These are phyloP conservation scores for Globisporangium cederbergense DNA, from an alignment of 352 stramenopile genomes.

Conservation along the genomic window DNA sequence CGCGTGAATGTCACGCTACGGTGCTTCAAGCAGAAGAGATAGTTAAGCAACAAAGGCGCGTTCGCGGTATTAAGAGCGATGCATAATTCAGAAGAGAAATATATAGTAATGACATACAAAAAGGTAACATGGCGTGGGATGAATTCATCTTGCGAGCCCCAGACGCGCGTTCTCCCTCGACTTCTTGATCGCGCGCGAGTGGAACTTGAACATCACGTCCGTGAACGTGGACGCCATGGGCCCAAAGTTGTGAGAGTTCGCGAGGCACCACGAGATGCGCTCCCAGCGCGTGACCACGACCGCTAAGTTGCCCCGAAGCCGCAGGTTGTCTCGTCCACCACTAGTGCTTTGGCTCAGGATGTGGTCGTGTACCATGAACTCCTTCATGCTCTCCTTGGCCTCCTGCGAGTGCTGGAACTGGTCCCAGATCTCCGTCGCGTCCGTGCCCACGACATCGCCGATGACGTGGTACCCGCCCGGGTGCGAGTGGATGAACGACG, in stretches of 20 bases:
- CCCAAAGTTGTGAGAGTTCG: slow-evolving; percentile 52
- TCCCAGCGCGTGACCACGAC: slow-evolving; percentile 35
- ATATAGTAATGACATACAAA: background rate
- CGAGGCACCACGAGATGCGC: slow-evolving; percentile 53
- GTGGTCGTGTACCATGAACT: slow-evolving; percentile 50
- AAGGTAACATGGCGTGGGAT: background rate
- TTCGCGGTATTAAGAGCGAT: background rate
- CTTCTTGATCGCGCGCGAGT: slow-evolving; percentile 20
- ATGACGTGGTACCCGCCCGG: slow-evolving; percentile 71
- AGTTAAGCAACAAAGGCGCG: background rate
- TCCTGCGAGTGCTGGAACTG: slow-evolving; percentile 66
- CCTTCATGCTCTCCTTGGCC: slow-evolving; percentile 58
- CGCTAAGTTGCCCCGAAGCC: slow-evolving; percentile 34
- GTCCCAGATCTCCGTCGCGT: slow-evolving; percentile 66
- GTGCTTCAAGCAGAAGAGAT: slow-evolving; percentile 12
- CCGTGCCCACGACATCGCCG: slow-evolving; percentile 60
- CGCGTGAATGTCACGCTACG: slow-evolving; percentile 17
- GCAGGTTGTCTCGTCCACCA: slow-evolving; percentile 3
- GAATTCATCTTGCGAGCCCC: background rate
- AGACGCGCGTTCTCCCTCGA: background rate
- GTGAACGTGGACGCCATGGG: slow-evolving; percentile 38
- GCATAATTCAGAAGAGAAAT: background rate
- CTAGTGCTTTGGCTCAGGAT: slow-evolving; percentile 22
- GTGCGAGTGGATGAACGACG: slow-evolving; percentile 60
- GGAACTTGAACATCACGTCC: slow-evolving; percentile 35